Evolutionary conservation across 805 yeast genomes (phyloP), one percentile per base, ranked within the genome.

Genomic region (Yamadazyma laniorum): DNA sequence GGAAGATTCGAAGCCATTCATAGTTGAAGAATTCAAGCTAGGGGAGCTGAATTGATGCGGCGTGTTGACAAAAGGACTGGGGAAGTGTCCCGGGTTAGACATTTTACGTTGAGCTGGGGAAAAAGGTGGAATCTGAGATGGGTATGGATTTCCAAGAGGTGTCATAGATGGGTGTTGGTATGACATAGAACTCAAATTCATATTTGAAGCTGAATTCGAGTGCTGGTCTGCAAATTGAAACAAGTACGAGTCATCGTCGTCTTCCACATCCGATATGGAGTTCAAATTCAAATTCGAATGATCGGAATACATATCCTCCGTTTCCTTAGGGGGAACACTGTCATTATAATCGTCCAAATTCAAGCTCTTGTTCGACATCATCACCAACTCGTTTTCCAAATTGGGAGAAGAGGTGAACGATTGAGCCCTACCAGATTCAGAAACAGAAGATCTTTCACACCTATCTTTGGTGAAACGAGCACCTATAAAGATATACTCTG

Each of bases 401-500:
- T 37, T 38, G 5, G 43, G 40, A 25, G 39, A 25, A 4, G 43
- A 12, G 15, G 35, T 19, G 7, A 19, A 17, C 3, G 41, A 28
- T 6, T 12, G n/a, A 5, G 27, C n/a, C 4, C 25, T 14, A 17
- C 18, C 18, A 6, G 12, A 13, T 12, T 13, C 18, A 15, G 26
- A n/a, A 26, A 19, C n/a, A n/a, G 21, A 15, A 3, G 65, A 52
- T 41, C 56, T 53, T 29, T 67, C 73, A 46, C 73, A 67, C 29
- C 73, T 51, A 44, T 67, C 73, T 29, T 51, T 58, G 31, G 52
- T 56, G 38, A 67, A 67, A 6, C 43, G 34, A 39, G 32, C 17
- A n/a, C 39, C 39, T 15, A 35, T 35, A 14, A 35, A 35, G 25
- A 23, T 12, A 15, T 28, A 13, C 11, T 42, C 44, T 18, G 50